Conservation (phyloP, 257 asterid genomes). For the Datura wrightii region DNA sequence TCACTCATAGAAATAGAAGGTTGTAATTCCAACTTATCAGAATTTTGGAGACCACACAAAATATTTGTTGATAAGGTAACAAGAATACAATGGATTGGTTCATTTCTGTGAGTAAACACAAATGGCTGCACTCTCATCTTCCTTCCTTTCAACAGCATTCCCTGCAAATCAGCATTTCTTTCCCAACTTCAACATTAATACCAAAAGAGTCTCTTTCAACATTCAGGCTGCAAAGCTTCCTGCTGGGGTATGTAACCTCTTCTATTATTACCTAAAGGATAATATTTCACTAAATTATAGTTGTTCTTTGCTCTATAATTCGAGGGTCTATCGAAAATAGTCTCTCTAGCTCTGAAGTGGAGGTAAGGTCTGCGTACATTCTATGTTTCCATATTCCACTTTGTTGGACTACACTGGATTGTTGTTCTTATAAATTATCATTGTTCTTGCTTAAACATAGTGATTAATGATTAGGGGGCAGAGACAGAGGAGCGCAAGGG, state of each 20-base stretch:
- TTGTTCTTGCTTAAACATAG: too few species aligned
- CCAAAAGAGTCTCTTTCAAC: constrained; percentile 47
- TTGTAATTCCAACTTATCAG: neutral
- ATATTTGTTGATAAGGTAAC: neutral
- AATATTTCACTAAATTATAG: too few species aligned
- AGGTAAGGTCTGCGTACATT: too few species aligned
- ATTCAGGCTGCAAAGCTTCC: constrained; percentile 84
- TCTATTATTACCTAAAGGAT: neutral
- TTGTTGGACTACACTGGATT: too few species aligned
- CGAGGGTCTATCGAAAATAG: too few species aligned
- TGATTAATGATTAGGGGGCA: too few species aligned
- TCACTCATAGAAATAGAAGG: neutral
- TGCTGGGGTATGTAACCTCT: constrained; percentile 55
- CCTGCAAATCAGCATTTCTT: constrained; percentile 30
- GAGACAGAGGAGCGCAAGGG: too few species aligned
- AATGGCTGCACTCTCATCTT: constrained; percentile 45
- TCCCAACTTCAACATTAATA: neutral
- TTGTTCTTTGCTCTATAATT: too few species aligned
- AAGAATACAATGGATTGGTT: neutral
- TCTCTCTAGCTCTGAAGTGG: too few species aligned
- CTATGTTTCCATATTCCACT: too few species aligned
- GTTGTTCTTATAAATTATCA: too few species aligned
- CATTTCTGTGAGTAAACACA: neutral
- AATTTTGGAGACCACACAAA: constrained; percentile 27
- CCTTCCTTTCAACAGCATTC: constrained; percentile 50